These are phyloP conservation scores for Linnemannia schmuckeri DNA, from an alignment of 192 early-diverging fungal genomes.

Conservation along the genomic window DNA sequence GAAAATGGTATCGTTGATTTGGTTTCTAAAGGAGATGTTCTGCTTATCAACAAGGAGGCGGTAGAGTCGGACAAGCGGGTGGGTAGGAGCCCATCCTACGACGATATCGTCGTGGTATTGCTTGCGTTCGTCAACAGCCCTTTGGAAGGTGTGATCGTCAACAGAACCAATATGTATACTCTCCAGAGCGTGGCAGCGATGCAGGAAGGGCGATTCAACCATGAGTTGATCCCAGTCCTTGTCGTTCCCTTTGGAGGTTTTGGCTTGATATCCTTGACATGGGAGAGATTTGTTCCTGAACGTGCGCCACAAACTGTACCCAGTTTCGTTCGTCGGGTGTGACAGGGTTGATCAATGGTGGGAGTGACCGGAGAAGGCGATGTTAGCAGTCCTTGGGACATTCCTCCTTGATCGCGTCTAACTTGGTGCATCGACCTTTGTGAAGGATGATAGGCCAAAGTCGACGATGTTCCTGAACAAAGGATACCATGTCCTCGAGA, in stretches of 20 bases:
- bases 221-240: not conserved
- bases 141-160: not conserved
- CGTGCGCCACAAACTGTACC: too few relatives aligned
- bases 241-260: too few relatives aligned
- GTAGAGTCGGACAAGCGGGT: not conserved
- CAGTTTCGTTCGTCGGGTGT: not conserved
- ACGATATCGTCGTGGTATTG: not conserved
- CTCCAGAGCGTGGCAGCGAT: constrained; percentile 11
- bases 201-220: not conserved
- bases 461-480: constrained; percentile 11
- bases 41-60: too few relatives aligned
- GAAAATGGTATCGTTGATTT: not conserved
- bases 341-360: not conserved
- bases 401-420: not conserved
- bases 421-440: not conserved
- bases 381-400: not conserved
- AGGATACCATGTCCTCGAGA: constrained; percentile 14
- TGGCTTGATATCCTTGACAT: not conserved
- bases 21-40: not conserved
- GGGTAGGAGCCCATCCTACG: too few relatives aligned
- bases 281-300: too few relatives aligned
- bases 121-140: constrained; percentile 19
- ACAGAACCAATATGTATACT: not conserved
- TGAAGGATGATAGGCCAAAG: not conserved
- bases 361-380: not conserved